Percentiles rank a stretch among this genome's conserved stretches.
These are phyloP conservation scores for Pyricularia pennisetigena DNA, from an alignment of 2,329 filamentous ascomycete species.

Conservation along the genomic window DNA sequence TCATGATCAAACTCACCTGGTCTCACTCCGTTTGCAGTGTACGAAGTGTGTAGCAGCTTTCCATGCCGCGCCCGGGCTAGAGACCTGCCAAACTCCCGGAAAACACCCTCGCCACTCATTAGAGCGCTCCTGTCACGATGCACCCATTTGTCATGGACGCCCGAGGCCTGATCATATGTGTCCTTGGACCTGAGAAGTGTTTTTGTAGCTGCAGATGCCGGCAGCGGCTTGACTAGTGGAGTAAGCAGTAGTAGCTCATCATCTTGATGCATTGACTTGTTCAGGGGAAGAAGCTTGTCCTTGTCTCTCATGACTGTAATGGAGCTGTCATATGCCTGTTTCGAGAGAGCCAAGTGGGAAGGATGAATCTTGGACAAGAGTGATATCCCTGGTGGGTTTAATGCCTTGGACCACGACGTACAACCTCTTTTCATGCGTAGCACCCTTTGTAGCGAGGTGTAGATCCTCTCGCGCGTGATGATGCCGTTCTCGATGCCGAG, in stretches of 20 bases:
- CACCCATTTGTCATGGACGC: conserved; percentile 42
- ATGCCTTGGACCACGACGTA: conserved; percentile 82
- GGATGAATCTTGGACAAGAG: conserved; percentile 74
- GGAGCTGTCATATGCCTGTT: conserved; percentile 79
- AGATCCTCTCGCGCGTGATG: conserved; percentile 70
- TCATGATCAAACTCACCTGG: conserved; percentile 38
- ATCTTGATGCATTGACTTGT: conserved; percentile 68
- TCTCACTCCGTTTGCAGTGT: conserved; percentile 84
- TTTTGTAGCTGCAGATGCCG: conserved; percentile 75
- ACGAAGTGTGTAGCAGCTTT: conserved; percentile 85
- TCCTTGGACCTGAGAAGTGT: conserved; percentile 49
- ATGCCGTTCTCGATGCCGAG: conserved; percentile 85
- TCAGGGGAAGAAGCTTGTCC: conserved; percentile 72
- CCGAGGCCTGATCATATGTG: conserved; percentile 21
- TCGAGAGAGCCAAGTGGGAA: conserved; percentile 71
- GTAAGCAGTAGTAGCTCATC: conserved; percentile 87
- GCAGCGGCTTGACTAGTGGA: conserved; percentile 83
- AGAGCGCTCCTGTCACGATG: conserved; percentile 54
- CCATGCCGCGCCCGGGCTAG: conserved; percentile 80
- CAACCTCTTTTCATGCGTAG: conserved; percentile 73
- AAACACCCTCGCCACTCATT: conserved; percentile 89
- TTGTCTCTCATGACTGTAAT: conserved; percentile 91
- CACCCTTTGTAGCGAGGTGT: conserved; percentile 70
- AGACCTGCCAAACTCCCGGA: conserved; percentile 77
- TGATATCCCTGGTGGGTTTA: conserved; percentile 74